These are phyloP conservation scores for Drosera spatulata DNA, from an alignment of 179 eudicot species.

Conservation along the genomic window DNA sequence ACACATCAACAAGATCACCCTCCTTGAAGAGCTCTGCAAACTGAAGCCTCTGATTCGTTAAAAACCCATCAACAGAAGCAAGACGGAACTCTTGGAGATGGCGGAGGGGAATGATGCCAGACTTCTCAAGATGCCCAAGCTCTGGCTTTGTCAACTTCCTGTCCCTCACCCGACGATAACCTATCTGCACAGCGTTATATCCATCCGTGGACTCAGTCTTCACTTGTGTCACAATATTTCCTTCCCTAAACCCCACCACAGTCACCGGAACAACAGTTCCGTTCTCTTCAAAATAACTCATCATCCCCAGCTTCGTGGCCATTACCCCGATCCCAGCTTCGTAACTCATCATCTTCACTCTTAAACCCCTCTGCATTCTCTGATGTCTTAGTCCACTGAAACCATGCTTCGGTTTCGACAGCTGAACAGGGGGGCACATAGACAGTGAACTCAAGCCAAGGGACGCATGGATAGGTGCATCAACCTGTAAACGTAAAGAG, in stretches of 20 bases:
- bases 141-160: conserved; percentile 78
- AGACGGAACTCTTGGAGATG: conserved; percentile 88
- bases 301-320: conserved; percentile 95
- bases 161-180: conserved; percentile 80
- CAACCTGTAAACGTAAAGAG: too few species aligned
- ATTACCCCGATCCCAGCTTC: conserved; percentile 89
- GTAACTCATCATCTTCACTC: conserved; percentile 32
- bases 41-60: conserved; percentile 42
- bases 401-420: too few species aligned
- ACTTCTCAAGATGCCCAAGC: conserved; percentile 64
- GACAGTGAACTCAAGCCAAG: too few species aligned
- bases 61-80: conserved; percentile 51
- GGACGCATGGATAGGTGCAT: too few species aligned
- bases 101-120: conserved; percentile 74
- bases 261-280: conserved; percentile 86
- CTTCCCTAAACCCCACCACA: conserved; percentile 83
- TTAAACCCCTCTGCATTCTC: conserved; percentile 8
- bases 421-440: too few species aligned
- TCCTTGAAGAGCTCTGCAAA: conserved; percentile 70
- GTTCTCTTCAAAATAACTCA: conserved; percentile 58
- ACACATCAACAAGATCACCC: conserved; percentile 81
- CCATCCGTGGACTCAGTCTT: conserved; percentile 89
- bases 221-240: conserved; percentile 94
- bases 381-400: too few species aligned
- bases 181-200: conserved; percentile 78